These are phyloP conservation scores for Aspergillus campestris DNA, from an alignment of 495 filamentous ascomycete genomes.

Conservation along the genomic window DNA sequence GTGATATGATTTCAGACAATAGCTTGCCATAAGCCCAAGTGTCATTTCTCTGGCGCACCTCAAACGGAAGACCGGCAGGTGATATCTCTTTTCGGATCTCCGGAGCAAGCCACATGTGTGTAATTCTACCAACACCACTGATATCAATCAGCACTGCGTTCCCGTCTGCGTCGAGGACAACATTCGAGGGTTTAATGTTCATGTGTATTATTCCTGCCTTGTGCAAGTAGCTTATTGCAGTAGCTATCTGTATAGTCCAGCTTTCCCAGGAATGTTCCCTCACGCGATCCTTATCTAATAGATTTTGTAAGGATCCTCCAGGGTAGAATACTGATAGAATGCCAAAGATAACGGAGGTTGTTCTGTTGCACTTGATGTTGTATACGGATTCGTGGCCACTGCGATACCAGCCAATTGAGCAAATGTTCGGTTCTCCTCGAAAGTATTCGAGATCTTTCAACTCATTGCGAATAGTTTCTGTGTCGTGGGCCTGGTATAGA, in stretches of 20 bases:
- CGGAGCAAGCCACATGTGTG: constrained; percentile 16
- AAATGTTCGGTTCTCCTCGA: constrained; percentile 8
- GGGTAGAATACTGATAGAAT: constrained; percentile 11
- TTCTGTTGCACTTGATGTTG: constrained; percentile 5
- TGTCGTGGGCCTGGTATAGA: no score
- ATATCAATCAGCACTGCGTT: constrained; percentile 26
- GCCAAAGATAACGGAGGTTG: constrained; percentile 9
- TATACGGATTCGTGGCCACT: constrained; percentile 13
- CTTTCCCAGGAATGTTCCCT: constrained; percentile 9
- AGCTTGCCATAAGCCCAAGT: constrained; percentile 16
- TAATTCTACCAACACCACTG: constrained; percentile 23
- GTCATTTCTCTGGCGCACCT: constrained; percentile 10
- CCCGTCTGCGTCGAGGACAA: constrained; percentile 18
- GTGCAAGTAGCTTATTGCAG: constrained; percentile 15
- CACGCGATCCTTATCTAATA: constrained; percentile 8
- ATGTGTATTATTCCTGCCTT: constrained; percentile 20
- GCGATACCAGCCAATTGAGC: constrained; percentile 15
- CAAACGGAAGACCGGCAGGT: constrained; percentile 12
- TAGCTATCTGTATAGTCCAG: constrained; percentile 23
- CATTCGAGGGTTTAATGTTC: constrained; percentile 29
- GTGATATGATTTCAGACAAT: constrained; percentile 8
- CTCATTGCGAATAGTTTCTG: no score
- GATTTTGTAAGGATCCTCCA: constrained; percentile 13
- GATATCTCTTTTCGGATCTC: constrained; percentile 13
- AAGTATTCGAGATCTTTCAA: constrained; percentile 14